Evolutionary conservation across 192 early-diverging fungal genomes (phyloP), one percentile per base, ranked within the genome.

Genomic region (Chytriomyces sp.): DNA sequence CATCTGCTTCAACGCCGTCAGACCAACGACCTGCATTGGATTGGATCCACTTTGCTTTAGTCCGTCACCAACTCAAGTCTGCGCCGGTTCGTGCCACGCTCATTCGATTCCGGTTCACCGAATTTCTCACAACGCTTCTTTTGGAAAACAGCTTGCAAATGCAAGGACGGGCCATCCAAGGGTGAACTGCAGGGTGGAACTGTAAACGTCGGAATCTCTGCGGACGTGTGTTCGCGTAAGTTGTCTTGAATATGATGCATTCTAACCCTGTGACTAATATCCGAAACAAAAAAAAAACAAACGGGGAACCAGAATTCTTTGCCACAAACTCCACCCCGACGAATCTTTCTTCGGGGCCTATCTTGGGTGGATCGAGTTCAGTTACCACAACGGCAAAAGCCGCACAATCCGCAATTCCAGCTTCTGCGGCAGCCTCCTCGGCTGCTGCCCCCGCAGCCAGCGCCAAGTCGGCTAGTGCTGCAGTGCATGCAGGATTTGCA

Each of bases 271-370:
- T 35, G 35, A 35, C 43, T 8, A 16, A 67, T 45, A 47, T 46
- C 44, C 8, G 45, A 16, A 16, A 46, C 4, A 44, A 24, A 45
- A 10, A 24, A 9, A 5, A 46, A 43, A 35, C 7, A 13, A 26
- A 23, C 28, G 35, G 35, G 35, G 35, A 35, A 35, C 35, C 35
- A 67, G 48, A 69, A 53, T 69, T 69, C 68, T 69, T 69, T 50
- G 49, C 45, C 48, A 69, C 68, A 46, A 69, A 69, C 68, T 47
- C 45, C 50, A 69, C 68, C 26, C 68, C 68, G 7, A 23, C 68
- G 16, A 20, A n/a, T 20, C 49, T 28, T 49, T 23, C 49, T 24
- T 7, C 11, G 3, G 68, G 20, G 18, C 49, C 68, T 7, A 50
- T 69, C 28, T 50, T 69, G n/a, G 18, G 11, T 16, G 26, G 20